phyloP scores from a whole-genome alignment of 2,329 filamentous ascomycete genomes.

The Triangularia setosa region DNA sequence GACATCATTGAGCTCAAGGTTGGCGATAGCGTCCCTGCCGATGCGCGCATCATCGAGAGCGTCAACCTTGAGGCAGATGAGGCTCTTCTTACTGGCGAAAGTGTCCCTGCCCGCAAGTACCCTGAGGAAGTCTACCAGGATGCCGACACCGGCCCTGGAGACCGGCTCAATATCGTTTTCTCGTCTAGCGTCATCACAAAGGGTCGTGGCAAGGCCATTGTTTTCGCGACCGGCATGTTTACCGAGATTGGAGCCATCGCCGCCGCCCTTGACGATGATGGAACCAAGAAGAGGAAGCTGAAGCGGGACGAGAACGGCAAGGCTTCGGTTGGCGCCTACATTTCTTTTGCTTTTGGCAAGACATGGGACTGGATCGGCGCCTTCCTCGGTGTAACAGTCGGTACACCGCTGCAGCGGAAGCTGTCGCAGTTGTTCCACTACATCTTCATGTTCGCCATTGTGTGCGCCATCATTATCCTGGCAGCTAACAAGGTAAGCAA shows the following conservation, averaged over 20 bases:
- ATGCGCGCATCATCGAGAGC: constrained; percentile 41
- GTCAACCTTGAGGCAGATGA: constrained; percentile 58
- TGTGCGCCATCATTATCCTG: constrained; percentile 38
- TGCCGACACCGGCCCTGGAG: constrained; percentile 52
- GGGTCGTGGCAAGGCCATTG: constrained; percentile 49
- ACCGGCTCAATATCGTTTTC: constrained; percentile 59
- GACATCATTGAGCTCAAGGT: constrained; percentile 46
- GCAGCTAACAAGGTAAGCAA: constrained; percentile 43
- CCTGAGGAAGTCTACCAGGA: constrained; percentile 43
- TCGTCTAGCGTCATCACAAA: constrained; percentile 53
- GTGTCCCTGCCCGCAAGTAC: constrained; percentile 54
- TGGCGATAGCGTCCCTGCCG: constrained; percentile 36
- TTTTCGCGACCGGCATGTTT: constrained; percentile 55
- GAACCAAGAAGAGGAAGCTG: constrained; percentile 33
- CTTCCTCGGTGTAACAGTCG: constrained; percentile 61
- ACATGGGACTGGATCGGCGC: constrained; percentile 42
- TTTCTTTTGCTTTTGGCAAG: constrained; percentile 32
- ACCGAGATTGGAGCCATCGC: constrained; percentile 64
- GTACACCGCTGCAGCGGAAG: constrained; percentile 63
- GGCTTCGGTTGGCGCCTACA: constrained; percentile 26
- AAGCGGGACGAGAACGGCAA: constrained; percentile 37
- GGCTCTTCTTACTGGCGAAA: constrained; percentile 60
- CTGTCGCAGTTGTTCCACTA: constrained; percentile 62
- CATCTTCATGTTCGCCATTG: constrained; percentile 53
- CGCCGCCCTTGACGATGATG: constrained; percentile 49